Percentiles rank a stretch among this genome's conserved stretches.
Evolutionary conservation across 2,329 filamentous ascomycete genomes (phyloP).

Genomic region (Diaporthe caulivora): DNA sequence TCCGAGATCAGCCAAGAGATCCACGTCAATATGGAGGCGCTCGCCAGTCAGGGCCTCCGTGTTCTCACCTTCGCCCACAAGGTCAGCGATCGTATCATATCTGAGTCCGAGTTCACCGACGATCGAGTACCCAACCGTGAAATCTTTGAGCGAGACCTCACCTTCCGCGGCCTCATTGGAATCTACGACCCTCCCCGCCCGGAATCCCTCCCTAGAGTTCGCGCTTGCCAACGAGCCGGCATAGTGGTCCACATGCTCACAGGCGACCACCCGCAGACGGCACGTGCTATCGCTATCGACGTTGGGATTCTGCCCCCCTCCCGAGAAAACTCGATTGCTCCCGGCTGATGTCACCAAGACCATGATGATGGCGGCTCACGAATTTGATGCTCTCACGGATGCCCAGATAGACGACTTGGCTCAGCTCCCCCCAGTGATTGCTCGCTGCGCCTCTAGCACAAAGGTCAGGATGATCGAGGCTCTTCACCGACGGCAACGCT

Average conservation of each 20-base stretch:
- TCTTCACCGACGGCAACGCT: conserved; percentile 72
- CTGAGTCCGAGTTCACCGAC: too few species aligned
- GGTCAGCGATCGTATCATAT: too few species aligned
- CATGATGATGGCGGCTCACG: conserved; percentile 66
- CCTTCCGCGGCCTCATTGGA: conserved; percentile 74
- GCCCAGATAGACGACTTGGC: conserved; percentile 73
- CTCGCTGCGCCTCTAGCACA: conserved; percentile 77
- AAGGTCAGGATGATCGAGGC: conserved; percentile 82
- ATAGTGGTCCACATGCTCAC: conserved; percentile 74
- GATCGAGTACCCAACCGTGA: too few species aligned
- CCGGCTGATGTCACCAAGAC: too few species aligned
- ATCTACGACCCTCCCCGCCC: conserved; percentile 77
- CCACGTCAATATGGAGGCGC: conserved; percentile 72
- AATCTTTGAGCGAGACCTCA: conserved; percentile 68
- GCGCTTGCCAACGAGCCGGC: conserved; percentile 65
- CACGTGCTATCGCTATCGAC: conserved; percentile 68
- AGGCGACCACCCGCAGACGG: conserved; percentile 71
- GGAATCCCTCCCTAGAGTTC: conserved; percentile 71
- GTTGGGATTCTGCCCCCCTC: too few species aligned
- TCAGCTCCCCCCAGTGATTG: conserved; percentile 74
- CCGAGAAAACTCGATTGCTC: too few species aligned
- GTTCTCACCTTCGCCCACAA: too few species aligned
- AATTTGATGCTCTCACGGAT: conserved; percentile 74
- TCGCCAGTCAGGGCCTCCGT: conserved; percentile 72
- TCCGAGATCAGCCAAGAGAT: background rate